These are phyloP conservation scores for Angomonas ambiguus DNA, from an alignment of 208 protist genomes.

Conservation along the genomic window DNA sequence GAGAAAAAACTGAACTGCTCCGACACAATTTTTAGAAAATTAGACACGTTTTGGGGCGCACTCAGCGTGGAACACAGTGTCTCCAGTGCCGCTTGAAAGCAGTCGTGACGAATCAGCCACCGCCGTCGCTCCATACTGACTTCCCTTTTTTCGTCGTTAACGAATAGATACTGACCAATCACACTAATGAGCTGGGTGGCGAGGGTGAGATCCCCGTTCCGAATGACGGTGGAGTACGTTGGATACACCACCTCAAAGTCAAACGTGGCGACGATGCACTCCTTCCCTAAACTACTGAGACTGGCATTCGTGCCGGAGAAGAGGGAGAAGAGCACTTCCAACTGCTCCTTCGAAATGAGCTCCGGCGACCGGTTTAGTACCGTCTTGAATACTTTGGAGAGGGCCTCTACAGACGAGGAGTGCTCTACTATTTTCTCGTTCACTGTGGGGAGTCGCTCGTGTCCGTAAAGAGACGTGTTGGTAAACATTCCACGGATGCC, in stretches of 20 bases:
- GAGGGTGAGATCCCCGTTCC: constrained; percentile 22
- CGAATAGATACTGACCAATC: constrained; percentile 16
- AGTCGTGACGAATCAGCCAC: constrained; percentile 56
- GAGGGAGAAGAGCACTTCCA: constrained; percentile 45
- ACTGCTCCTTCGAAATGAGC: constrained; percentile 22
- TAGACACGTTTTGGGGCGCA: constrained; percentile 22
- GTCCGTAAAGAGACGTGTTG: constrained; percentile 18
- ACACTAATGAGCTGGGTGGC: constrained; percentile 23
- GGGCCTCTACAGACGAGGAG: constrained; percentile 22
- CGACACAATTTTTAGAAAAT: constrained; percentile 50
- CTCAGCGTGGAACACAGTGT: constrained; percentile 33
- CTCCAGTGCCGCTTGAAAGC: constrained; percentile 50
- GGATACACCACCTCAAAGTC: constrained; percentile 44
- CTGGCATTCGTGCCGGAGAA: constrained; percentile 33
- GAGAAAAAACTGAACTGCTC: constrained; percentile 70
- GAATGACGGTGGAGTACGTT: constrained; percentile 45
- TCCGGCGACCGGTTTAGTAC: constrained; percentile 38
- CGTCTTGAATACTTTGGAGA: constrained; percentile 42
- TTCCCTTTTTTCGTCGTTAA: not conserved
- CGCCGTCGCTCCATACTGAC: constrained; percentile 35
- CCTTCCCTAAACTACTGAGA: constrained; percentile 42
- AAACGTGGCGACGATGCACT: constrained; percentile 57
- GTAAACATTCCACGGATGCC: constrained; percentile 3
- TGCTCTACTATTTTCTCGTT: constrained; percentile 19
- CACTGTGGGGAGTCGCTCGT: constrained; percentile 11